Evolutionary conservation across 192 early-diverging fungal species (phyloP).

Genomic region (Mortierella hygrophila): DNA sequence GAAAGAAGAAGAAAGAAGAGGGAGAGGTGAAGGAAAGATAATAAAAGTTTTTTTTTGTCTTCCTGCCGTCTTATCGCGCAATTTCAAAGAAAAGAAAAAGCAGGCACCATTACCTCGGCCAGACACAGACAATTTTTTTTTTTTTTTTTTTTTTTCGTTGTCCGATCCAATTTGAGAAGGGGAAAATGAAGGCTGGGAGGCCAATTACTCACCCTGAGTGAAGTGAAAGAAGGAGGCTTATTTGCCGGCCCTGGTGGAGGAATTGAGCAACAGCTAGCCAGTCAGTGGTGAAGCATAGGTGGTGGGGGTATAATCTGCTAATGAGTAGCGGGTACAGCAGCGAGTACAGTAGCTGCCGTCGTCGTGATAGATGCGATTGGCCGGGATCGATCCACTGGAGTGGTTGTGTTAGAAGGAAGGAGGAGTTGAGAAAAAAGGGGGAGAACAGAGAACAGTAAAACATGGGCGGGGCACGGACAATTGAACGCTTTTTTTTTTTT

Average conservation of each 20-base stretch:
- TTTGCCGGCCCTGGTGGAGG: neutral
- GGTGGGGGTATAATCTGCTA: too few relatives aligned
- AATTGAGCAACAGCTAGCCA: neutral
- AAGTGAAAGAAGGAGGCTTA: neutral
- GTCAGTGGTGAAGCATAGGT: neutral
- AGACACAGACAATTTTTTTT: neutral
- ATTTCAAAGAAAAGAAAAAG: neutral
- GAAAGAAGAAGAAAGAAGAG: constrained; percentile 9
- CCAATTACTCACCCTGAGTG: neutral
- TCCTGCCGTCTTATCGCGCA: neutral
- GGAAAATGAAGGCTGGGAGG: neutral
- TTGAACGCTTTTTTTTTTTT: neutral
- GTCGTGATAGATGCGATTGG: constrained; percentile 1
- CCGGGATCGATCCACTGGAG: neutral
- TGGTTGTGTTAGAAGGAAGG: too few relatives aligned
- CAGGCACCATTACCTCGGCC: neutral
- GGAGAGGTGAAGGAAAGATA: constrained; percentile 6
- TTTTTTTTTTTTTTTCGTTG: neutral
- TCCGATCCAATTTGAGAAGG: neutral
- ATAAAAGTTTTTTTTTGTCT: constrained; percentile 8
- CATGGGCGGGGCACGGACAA: neutral
- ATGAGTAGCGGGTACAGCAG: too few relatives aligned
- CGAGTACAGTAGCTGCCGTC: too few relatives aligned
- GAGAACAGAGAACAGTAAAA: neutral
- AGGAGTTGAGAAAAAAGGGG: neutral